A percentile compares a stretch with the other conserved stretches of the same genome.
These are phyloP conservation scores for Xylaria sp. DNA, from an alignment of 2,329 filamentous ascomycete genomes.

Conservation along the genomic window DNA sequence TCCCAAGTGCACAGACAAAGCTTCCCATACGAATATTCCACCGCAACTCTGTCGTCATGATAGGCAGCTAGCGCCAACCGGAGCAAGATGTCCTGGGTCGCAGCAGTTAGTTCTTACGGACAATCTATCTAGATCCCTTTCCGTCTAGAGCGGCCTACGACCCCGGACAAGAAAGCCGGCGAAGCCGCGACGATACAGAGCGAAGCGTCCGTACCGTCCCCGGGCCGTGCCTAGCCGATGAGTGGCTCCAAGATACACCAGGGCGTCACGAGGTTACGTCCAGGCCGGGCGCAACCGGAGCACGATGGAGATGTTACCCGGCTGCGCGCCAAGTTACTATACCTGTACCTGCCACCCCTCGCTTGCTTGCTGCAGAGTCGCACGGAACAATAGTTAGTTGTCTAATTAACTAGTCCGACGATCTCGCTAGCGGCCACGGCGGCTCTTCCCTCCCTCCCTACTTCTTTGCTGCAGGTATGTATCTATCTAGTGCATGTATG, in stretches of 20 bases:
- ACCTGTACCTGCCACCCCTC: background rate
- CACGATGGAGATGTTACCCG: background rate
- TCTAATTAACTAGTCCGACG: background rate
- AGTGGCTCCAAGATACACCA: background rate
- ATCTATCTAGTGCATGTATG: too few species aligned
- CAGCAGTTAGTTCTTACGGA: background rate
- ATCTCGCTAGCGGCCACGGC: conserved; percentile 1
- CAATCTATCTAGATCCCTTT: background rate
- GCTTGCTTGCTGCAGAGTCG: conserved; percentile 1
- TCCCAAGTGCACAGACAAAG: background rate
- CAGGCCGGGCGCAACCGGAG: background rate
- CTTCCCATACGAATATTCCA: background rate
- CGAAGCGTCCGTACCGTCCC: background rate
- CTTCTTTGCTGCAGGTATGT: background rate
- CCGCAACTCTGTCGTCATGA: background rate
- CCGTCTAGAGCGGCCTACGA: background rate
- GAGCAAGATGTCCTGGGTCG: background rate
- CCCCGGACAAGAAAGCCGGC: conserved; percentile 3
- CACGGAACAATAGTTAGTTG: background rate
- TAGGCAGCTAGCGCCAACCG: background rate
- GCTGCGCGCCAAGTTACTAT: background rate
- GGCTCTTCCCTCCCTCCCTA: background rate
- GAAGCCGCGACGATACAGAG: background rate
- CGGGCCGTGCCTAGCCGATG: background rate
- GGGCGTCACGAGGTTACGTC: background rate